phyloP scores from a whole-genome alignment of 176 grass and related monocot genomes.

The Oryza australiensis region DNA sequence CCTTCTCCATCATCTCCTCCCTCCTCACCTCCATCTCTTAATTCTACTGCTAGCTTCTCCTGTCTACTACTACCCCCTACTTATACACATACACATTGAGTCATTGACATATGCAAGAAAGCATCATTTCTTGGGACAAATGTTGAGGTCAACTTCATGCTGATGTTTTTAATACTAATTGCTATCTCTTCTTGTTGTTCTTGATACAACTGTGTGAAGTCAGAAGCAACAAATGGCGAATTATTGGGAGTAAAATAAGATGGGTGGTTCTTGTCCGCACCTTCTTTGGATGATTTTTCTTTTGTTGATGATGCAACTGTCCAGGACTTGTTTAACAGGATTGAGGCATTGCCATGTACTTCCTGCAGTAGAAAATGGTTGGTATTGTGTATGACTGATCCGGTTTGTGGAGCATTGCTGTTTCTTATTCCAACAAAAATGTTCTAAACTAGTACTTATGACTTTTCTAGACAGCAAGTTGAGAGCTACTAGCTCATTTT shows the following conservation, averaged over 20 bases:
- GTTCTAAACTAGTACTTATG: background rate
- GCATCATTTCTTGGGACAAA: constrained; percentile 45
- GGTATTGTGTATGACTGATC: background rate
- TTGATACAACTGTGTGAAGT: constrained; percentile 42
- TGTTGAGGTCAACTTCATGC: constrained; percentile 49
- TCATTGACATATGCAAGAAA: background rate
- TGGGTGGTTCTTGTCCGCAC: constrained; percentile 15
- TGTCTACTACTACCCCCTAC: constrained; percentile 14
- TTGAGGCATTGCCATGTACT: constrained; percentile 21
- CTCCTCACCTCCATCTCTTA: constrained; percentile 49
- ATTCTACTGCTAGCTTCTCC: constrained; percentile 18
- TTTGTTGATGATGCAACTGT: constrained; percentile 34
- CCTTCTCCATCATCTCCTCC: constrained; percentile 61
- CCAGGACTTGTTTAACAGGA: constrained; percentile 28
- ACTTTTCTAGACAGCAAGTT: background rate
- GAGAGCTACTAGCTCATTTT: background rate
- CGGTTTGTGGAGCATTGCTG: background rate
- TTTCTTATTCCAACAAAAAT: background rate
- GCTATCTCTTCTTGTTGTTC: constrained; percentile 15
- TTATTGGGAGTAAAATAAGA: constrained; percentile 40
- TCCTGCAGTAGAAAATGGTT: constrained; percentile 23
- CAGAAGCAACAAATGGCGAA: constrained; percentile 32
- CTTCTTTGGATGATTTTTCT: constrained; percentile 20
- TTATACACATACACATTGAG: constrained; percentile 32
- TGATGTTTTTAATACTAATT: constrained; percentile 24